These are phyloP conservation scores for Ceratobasidium sp. DNA, from an alignment of 1,284 basidiomycete species.

Conservation along the genomic window DNA sequence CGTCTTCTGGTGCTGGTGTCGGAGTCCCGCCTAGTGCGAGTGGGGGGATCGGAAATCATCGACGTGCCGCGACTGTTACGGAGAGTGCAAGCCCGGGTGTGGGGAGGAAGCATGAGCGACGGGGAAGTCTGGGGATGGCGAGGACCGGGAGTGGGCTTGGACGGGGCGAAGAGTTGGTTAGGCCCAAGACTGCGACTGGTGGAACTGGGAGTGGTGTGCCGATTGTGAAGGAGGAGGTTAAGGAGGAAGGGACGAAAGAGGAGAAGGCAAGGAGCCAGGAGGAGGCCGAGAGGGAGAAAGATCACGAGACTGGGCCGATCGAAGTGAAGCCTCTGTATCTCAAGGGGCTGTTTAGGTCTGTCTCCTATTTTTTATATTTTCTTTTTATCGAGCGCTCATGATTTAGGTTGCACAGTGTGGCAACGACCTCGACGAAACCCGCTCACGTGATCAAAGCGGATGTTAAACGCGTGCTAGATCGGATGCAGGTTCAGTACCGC, in stretches of 20 bases:
- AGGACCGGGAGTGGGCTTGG: conserved; percentile 62
- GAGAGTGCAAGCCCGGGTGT: conserved; percentile 66
- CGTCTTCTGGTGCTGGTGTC: conserved; percentile 68
- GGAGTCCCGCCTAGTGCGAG: conserved; percentile 38
- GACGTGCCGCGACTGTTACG: conserved; percentile 76
- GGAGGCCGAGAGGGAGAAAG: conserved; percentile 53
- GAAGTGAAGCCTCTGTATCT: conserved; percentile 90
- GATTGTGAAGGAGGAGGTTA: conserved; percentile 56
- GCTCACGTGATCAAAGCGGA: conserved; percentile 84
- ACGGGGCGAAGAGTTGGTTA: conserved; percentile 66
- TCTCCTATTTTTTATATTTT: conserved; percentile 44
- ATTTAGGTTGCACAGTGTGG: conserved; percentile 67
- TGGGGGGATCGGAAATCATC: conserved; percentile 60
- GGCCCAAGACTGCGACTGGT: conserved; percentile 57
- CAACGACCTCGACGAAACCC: conserved; percentile 93
- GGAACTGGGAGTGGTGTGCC: conserved; percentile 56
- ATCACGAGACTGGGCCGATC: conserved; percentile 56
- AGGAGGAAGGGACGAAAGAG: conserved; percentile 54
- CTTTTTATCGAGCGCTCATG: not conserved
- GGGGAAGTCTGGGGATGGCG: conserved; percentile 72
- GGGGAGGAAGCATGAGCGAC: conserved; percentile 68
- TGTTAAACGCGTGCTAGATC: conserved; percentile 86
- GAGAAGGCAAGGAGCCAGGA: too few species aligned
- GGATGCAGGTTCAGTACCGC: conserved; percentile 94
- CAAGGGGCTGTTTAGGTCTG: conserved; percentile 87